A percentile compares a stretch with the other conserved stretches of the same genome.
These are phyloP conservation scores for Hyphopichia pseudoburtonii DNA, from an alignment of 1,139 yeast species.

Conservation along the genomic window DNA sequence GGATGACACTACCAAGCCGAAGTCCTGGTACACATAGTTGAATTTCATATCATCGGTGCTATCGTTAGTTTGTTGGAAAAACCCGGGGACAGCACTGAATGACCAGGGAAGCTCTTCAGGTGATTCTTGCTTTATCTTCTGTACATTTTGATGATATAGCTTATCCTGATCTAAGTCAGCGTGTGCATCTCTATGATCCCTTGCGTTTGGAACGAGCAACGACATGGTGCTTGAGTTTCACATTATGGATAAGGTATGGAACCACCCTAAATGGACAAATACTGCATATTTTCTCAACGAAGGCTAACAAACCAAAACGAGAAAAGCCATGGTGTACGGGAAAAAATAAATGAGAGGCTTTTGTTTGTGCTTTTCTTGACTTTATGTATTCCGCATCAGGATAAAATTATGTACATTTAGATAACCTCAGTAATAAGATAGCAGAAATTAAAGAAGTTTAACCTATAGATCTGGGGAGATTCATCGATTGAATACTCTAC, in stretches of 20 bases:
- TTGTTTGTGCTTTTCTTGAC: no score
- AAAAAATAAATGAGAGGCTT: no score
- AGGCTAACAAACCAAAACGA: no score
- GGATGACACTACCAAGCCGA: slow-evolving; percentile 44
- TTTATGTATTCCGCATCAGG: no score
- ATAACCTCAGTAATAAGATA: no score
- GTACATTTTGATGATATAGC: slow-evolving; percentile 19
- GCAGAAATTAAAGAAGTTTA: no score
- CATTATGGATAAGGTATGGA: background rate
- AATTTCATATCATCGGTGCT: slow-evolving; percentile 49
- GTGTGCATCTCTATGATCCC: slow-evolving; percentile 39
- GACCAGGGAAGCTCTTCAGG: slow-evolving; percentile 30
- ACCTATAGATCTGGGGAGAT: no score
- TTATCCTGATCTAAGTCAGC: slow-evolving; percentile 33
- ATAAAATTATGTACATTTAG: no score
- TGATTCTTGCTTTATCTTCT: slow-evolving; percentile 11
- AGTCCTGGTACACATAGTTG: slow-evolving; percentile 45
- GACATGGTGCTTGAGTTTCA: slow-evolving; percentile 18
- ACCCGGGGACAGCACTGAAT: slow-evolving; percentile 46
- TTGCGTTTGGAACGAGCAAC: slow-evolving; percentile 27
- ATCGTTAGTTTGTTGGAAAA: slow-evolving; percentile 50
- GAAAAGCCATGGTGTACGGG: no score
- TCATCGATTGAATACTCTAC: no score
- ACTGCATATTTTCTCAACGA: background rate
- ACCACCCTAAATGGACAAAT: background rate